Evolutionary conservation across 345 rosid species (phyloP), one percentile per base, ranked within the genome.

Genomic region (Arabidopsis suecica): DNA sequence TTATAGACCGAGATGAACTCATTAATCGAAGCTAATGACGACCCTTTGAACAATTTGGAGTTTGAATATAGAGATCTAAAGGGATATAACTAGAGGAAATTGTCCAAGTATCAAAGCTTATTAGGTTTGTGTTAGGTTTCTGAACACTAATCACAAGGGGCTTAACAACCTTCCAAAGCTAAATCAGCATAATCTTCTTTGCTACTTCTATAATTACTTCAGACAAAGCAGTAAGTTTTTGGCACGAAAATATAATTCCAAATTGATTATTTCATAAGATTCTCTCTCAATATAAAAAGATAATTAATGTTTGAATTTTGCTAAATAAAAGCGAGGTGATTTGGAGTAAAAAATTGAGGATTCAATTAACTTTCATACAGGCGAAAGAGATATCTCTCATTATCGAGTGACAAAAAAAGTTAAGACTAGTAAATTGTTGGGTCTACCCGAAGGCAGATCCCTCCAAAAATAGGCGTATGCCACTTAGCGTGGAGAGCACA

Each of bases 1-100:
- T 91, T 72, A 86, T 93, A 33, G 96, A 91, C 65, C 86, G 88
- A 69, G 92, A 91, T 69, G 98, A 90, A 79, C 71, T 89, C 61
- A 68, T 84, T 69, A 72, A 69, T 69, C 71, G 76, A 68, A 66
- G 69, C 78, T 73, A 40, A 30, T 68, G 58, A 41, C 16, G 6
- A 32, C 51, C 18, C 25, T 76, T 25, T 18, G 4, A 16, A 16
- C 9, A 22, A 44, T 14, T 14, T 44, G 3, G 7, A 47, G 59
- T 53, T 34, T 38, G 41, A 9, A 63, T 61, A 32, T 38, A 49
- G 22, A 49, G 2, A 14, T 37, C 44, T 18, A 37, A 58, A 8
- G 30, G 18, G 28, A 30, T 51, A 33, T 75, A 45, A 51, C 5
- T 42, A 59, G 12, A 61, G 40, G 44, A 6, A 47, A 47, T 47